Conservation (phyloP, 2,329 filamentous ascomycete genomes). For the Pseudofabraea citricarpa region DNA sequence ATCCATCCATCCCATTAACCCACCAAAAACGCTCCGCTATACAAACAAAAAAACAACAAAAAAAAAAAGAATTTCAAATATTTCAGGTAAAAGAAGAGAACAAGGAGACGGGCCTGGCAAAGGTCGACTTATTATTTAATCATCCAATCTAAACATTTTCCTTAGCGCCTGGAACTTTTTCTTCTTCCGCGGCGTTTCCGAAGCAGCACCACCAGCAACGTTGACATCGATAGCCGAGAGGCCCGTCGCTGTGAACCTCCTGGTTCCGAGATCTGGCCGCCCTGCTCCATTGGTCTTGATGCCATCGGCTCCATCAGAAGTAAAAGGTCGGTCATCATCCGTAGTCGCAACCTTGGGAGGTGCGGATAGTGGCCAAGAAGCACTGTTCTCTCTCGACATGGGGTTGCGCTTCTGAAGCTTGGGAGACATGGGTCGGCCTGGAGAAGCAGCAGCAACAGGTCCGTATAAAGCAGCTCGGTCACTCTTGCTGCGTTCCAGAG, state of each 20-base stretch:
- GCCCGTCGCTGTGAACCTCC: constrained; percentile 22
- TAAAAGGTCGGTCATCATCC: constrained; percentile 25
- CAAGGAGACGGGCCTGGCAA: too few relatives aligned
- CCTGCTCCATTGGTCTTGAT: constrained; percentile 8
- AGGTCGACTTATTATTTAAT: constrained; percentile 33
- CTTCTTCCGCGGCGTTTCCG: constrained; percentile 37
- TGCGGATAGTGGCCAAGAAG: constrained; percentile 45
- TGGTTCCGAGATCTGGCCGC: constrained; percentile 15
- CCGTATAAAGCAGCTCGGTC: constrained; percentile 46
- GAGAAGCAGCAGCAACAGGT: too few relatives aligned
- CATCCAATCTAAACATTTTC: constrained; percentile 57
- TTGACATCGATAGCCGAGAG: constrained; percentile 14
- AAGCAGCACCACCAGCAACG: background rate
- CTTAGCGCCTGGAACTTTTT: constrained; percentile 67
- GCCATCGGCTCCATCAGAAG: constrained; percentile 14
- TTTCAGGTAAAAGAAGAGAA: background rate
- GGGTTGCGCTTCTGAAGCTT: constrained; percentile 43
- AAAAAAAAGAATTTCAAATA: too few relatives aligned
- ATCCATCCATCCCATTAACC: too few relatives aligned
- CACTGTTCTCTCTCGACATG: constrained; percentile 30
- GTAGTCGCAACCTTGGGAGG: constrained; percentile 26
- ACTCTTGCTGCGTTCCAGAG: constrained; percentile 51
- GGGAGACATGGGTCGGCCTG: constrained; percentile 23
- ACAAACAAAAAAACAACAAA: too few relatives aligned
- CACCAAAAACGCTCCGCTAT: too few relatives aligned